Conservation (phyloP, 192 early-diverging fungal species). For the Coemansia sp. region DNA sequence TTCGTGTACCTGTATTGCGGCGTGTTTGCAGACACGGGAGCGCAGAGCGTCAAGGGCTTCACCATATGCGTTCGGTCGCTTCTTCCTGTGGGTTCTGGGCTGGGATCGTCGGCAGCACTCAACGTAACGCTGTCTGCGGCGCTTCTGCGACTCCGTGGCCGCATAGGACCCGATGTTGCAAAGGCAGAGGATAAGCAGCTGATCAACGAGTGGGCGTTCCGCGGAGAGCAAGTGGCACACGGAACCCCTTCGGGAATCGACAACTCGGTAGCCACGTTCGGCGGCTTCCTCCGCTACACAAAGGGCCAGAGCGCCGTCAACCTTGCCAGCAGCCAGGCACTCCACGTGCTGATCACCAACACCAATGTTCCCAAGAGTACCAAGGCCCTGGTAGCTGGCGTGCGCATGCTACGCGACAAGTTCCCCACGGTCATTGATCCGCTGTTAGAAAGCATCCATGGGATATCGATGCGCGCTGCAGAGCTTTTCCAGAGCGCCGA, state of each 20-base stretch:
- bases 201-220: slow-evolving; percentile 91
- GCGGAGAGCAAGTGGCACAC: slow-evolving; percentile 92
- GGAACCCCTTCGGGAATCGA: slow-evolving; percentile 95
- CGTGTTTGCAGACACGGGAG: slow-evolving; percentile 22
- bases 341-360: slow-evolving; percentile 85
- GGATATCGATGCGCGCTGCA: slow-evolving; percentile 51
- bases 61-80: slow-evolving; percentile 68
- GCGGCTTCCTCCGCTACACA: slow-evolving; percentile 75
- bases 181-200: slow-evolving; percentile 36
- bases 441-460: slow-evolving; percentile 69
- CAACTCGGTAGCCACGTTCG: slow-evolving; percentile 86
- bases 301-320: slow-evolving; percentile 59
- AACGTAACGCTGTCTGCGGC: slow-evolving; percentile 77
- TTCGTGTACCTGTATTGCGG: slow-evolving; percentile 67
- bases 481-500: slow-evolving; percentile 26
- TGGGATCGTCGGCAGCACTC: slow-evolving; percentile 95
- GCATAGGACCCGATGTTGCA: slow-evolving; percentile 21
- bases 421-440: slow-evolving; percentile 62
- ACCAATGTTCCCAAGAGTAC: slow-evolving; percentile 90
- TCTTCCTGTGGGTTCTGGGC: slow-evolving; percentile 89
- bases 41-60: slow-evolving; percentile 27
- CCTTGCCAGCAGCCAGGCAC: slow-evolving; percentile 58
- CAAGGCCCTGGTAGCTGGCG: slow-evolving; percentile 77
- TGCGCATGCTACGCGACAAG: slow-evolving; percentile 59
- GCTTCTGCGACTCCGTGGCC: slow-evolving; percentile 62